Percentiles rank a stretch among this genome's conserved stretches.
Evolutionary conservation across 805 yeast genomes (phyloP).

Genomic region (Myxozyma geophila): DNA sequence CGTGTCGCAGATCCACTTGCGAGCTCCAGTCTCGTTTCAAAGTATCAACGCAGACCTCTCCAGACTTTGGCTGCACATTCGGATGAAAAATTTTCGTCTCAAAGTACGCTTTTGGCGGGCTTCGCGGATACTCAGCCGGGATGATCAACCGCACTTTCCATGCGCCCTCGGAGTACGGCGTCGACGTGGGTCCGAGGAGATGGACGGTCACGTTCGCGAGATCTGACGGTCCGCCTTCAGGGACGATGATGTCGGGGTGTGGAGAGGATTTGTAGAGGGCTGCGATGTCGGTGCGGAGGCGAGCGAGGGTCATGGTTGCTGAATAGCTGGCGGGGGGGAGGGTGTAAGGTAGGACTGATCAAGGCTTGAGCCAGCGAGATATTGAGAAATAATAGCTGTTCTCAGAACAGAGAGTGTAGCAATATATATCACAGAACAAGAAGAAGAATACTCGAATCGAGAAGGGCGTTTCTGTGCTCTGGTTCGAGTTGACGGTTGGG

Average conservation of each 20-base stretch:
- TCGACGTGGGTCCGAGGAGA: conserved; percentile 49
- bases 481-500: background rate
- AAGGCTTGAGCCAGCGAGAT: no score
- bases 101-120: conserved; percentile 54
- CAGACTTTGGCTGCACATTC: conserved; percentile 42
- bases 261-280: conserved; percentile 17
- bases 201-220: conserved; percentile 26
- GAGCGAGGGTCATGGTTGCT: conserved; percentile 9
- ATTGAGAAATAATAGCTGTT: no score
- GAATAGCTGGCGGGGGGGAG: no score
- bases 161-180: conserved; percentile 52
- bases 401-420: no score
- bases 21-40: conserved; percentile 44
- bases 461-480: no score
- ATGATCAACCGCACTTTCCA: conserved; percentile 52
- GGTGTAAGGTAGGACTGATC: no score
- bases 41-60: conserved; percentile 45
- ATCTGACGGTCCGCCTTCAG: conserved; percentile 30
- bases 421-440: no score
- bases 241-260: conserved; percentile 33
- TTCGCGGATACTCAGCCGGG: conserved; percentile 49
- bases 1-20: conserved; percentile 39
- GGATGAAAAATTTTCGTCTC: conserved; percentile 43
- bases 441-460: no score
- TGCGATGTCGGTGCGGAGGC: conserved; percentile 29